These are phyloP conservation scores for Globisporangium cystogenes DNA, from an alignment of 352 stramenopile genomes.

Conservation along the genomic window DNA sequence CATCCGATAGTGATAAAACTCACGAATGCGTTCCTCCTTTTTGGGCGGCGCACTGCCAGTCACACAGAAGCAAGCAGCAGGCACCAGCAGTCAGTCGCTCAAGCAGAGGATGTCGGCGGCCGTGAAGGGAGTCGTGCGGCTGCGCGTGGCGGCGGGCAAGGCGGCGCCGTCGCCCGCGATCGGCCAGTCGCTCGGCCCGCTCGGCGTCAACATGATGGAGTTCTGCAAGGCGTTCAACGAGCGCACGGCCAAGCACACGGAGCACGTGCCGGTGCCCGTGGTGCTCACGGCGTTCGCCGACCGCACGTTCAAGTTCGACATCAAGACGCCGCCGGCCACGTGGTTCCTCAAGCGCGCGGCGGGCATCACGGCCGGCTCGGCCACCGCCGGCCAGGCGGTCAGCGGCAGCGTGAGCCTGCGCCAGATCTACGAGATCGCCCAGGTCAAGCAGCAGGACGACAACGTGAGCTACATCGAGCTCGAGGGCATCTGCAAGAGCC, in stretches of 20 bases:
- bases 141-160: constrained; percentile 83
- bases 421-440: constrained; percentile 98
- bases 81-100: no score
- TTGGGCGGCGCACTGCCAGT: constrained; percentile 14
- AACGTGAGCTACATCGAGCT: constrained; percentile 92
- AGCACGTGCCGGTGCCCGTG: constrained; percentile 92
- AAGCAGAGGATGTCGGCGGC: constrained; percentile 10
- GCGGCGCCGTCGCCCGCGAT: constrained; percentile 84
- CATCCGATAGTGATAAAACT: neutral
- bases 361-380: constrained; percentile 74
- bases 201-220: constrained; percentile 99
- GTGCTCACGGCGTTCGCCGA: constrained; percentile 92
- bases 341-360: constrained; percentile 93
- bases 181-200: constrained; percentile 91
- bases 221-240: constrained; percentile 99
- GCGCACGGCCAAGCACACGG: constrained; percentile 87
- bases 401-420: constrained; percentile 89
- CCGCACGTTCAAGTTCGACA: constrained; percentile 95
- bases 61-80: neutral
- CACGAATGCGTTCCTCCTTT: neutral
- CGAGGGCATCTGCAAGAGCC: constrained; percentile 88
- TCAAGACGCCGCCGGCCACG: constrained; percentile 93
- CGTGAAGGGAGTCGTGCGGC: constrained; percentile 80
- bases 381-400: constrained; percentile 65
- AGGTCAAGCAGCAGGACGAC: constrained; percentile 95